These are phyloP conservation scores for Colletotrichum cereale DNA, from an alignment of 2,329 filamentous ascomycete species.

Conservation along the genomic window DNA sequence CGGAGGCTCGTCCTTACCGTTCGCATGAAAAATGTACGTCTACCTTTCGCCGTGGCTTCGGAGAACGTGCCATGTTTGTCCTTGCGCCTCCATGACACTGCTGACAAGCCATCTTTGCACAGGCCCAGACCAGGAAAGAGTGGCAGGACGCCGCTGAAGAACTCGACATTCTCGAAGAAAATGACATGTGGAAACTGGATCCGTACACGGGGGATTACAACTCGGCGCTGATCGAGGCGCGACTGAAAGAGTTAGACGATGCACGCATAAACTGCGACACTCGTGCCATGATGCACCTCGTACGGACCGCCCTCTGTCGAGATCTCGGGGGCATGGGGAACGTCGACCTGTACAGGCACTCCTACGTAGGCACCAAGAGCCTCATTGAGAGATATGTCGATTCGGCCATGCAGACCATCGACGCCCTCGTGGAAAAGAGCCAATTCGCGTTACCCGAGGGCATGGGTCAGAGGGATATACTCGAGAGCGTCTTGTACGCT, in stretches of 20 bases:
- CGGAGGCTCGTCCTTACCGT: constrained; percentile 72
- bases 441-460: constrained; percentile 61
- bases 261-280: constrained; percentile 80
- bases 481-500: constrained; percentile 78
- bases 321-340: constrained; percentile 90
- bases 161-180: constrained; percentile 83
- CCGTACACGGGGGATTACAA: constrained; percentile 76
- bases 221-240: constrained; percentile 73
- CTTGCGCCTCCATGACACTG: background rate
- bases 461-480: constrained; percentile 68
- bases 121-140: constrained; percentile 77
- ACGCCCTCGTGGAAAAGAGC: constrained; percentile 75
- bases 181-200: constrained; percentile 84
- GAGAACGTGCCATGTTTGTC: background rate
- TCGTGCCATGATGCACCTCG: constrained; percentile 80
- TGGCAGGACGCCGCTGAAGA: constrained; percentile 83
- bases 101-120: constrained; percentile 19
- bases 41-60: background rate
- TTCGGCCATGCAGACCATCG: constrained; percentile 80
- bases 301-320: constrained; percentile 84
- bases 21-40: constrained; percentile 74
- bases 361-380: constrained; percentile 86
- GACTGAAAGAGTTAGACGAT: constrained; percentile 80
- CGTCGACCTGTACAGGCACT: constrained; percentile 83
- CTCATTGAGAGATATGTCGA: constrained; percentile 90